A percentile compares a stretch with the other conserved stretches of the same genome.
Conservation (phyloP, 1,284 basidiomycete species). For the Fistulina hepatica region DNA sequence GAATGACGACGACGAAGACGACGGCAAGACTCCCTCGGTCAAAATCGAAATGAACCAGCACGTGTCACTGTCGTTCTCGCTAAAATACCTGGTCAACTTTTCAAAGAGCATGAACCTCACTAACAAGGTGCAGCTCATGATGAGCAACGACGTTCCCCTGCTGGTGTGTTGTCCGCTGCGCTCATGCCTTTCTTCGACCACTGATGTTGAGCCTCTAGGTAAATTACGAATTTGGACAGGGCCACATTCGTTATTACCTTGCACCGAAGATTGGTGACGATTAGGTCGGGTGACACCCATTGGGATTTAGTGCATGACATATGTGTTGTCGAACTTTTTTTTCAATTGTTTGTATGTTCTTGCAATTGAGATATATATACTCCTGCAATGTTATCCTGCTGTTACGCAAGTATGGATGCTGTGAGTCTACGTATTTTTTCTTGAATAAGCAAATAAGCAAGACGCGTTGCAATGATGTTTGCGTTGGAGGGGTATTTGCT, state of each 20-base stretch:
- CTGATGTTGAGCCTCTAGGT: slow-evolving; percentile 37
- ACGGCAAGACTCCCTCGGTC: slow-evolving; percentile 31
- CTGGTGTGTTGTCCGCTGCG: slow-evolving; percentile 41
- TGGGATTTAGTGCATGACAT: no score
- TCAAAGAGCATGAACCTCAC: slow-evolving; percentile 82
- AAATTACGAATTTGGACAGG: slow-evolving; percentile 77
- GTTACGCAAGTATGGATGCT: no score
- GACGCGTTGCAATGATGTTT: no score
- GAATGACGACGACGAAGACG: slow-evolving; percentile 38
- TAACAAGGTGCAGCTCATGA: slow-evolving; percentile 63
- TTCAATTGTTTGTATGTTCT: no score
- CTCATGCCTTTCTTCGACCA: slow-evolving; percentile 1
- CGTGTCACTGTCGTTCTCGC: slow-evolving; percentile 89
- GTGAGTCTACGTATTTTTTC: no score
- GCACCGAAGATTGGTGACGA: slow-evolving; percentile 86
- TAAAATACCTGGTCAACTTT: slow-evolving; percentile 98
- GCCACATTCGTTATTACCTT: slow-evolving; percentile 77
- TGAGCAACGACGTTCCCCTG: slow-evolving; percentile 84
- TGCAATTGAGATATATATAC: no score
- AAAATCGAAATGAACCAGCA: slow-evolving; percentile 83
- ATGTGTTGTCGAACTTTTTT: no score
- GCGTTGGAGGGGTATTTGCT: no score
- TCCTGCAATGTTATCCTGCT: no score
- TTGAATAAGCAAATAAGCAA: no score
- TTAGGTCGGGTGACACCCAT: no score